Percentiles rank a stretch among this genome's conserved stretches.
phyloP scores from a whole-genome alignment of 345 rosid genomes.

The Odontarrhena argentea region DNA sequence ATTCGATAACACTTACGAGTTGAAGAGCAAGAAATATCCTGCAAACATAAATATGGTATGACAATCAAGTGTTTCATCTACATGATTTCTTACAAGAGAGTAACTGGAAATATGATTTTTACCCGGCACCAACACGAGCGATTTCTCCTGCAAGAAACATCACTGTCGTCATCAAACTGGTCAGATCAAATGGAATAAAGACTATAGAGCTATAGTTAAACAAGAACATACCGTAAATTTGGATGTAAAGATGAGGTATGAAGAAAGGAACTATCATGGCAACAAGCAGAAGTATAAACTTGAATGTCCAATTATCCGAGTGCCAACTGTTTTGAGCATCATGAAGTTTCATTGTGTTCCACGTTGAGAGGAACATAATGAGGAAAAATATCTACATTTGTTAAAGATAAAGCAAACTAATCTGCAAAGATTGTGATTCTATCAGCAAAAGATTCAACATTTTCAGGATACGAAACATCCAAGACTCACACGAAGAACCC shows the following conservation, averaged over 20 bases:
- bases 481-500: constrained; percentile 88
- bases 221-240: constrained; percentile 62
- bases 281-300: constrained; percentile 51
- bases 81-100: neutral
- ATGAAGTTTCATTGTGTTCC: constrained; percentile 59
- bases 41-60: constrained; percentile 7
- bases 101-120: constrained; percentile 25
- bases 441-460: neutral
- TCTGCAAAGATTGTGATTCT: neutral
- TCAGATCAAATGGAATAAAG: neutral
- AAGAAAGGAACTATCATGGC: constrained; percentile 63
- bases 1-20: constrained; percentile 81
- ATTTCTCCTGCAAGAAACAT: constrained; percentile 67
- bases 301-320: constrained; percentile 66
- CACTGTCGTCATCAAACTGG: neutral
- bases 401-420: neutral
- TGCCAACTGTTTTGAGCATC: constrained; percentile 68
- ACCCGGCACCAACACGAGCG: constrained; percentile 92
- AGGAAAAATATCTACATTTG: constrained; percentile 71
- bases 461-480: constrained; percentile 86
- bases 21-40: constrained; percentile 86
- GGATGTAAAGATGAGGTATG: constrained; percentile 60
- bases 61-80: neutral
- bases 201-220: constrained; percentile 3
- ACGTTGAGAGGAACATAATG: constrained; percentile 66